Evolutionary conservation across 2,329 filamentous ascomycete genomes (phyloP).

Genomic region (Phoma sp.): DNA sequence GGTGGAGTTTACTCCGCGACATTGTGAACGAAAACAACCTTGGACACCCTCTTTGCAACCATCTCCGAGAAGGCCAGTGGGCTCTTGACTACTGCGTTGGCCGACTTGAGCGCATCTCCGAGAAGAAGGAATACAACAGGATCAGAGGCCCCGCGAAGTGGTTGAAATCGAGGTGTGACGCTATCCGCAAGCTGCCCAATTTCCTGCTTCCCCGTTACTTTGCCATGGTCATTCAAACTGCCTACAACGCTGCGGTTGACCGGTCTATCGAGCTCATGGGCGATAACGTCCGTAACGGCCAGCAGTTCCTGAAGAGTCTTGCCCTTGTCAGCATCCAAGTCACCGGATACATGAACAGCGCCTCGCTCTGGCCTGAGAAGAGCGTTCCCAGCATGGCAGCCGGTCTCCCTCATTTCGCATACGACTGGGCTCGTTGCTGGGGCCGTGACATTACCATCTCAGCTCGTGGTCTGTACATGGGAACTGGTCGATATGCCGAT

Average conservation of each 20-base stretch:
- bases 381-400: constrained; percentile 87
- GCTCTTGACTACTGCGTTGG: constrained; percentile 85
- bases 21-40: constrained; percentile 90
- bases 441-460: constrained; percentile 97
- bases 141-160: constrained; percentile 74
- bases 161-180: constrained; percentile 84
- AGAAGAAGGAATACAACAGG: constrained; percentile 65
- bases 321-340: constrained; percentile 92
- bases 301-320: constrained; percentile 86
- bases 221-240: constrained; percentile 83
- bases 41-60: constrained; percentile 90
- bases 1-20: constrained; percentile 90
- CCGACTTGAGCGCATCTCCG: constrained; percentile 75
- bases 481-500: constrained; percentile 85
- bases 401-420: constrained; percentile 90
- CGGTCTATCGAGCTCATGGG: constrained; percentile 80
- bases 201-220: constrained; percentile 95
- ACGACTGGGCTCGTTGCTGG: constrained; percentile 96
- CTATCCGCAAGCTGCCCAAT: constrained; percentile 81
- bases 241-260: constrained; percentile 83
- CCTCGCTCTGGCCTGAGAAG: constrained; percentile 86
- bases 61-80: constrained; percentile 91
- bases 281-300: constrained; percentile 76
- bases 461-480: constrained; percentile 86
- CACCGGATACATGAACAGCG: constrained; percentile 86